Evolutionary conservation across 495 filamentous ascomycete species (phyloP).

Genomic region (Parathielavia hyrcaniae): DNA sequence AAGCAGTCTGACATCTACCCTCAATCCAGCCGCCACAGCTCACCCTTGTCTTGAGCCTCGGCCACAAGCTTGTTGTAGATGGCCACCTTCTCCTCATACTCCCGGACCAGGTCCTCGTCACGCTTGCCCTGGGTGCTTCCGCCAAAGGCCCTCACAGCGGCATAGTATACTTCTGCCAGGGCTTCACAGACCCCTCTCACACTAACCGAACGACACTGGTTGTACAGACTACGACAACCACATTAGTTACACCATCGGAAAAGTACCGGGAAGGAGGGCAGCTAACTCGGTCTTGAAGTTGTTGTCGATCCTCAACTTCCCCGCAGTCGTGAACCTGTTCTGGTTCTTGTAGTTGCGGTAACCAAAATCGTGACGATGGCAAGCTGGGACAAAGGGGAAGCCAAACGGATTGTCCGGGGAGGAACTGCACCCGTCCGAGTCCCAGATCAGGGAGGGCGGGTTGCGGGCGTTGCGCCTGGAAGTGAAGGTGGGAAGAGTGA

Average conservation of each 20-base stretch:
- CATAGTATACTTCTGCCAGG: constrained; percentile 42
- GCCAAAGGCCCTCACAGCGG: constrained; percentile 41
- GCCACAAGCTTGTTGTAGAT: constrained; percentile 29
- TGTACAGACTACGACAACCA: constrained; percentile 28
- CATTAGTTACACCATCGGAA: background rate
- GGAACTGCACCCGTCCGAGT: constrained; percentile 37
- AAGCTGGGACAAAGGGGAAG: constrained; percentile 37
- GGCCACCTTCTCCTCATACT: constrained; percentile 32
- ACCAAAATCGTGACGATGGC: constrained; percentile 46
- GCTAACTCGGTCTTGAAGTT: constrained; percentile 38
- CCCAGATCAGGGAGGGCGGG: constrained; percentile 34
- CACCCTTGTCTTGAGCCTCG: constrained; percentile 28
- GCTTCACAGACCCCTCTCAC: constrained; percentile 27
- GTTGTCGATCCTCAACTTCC: constrained; percentile 34
- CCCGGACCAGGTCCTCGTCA: constrained; percentile 27
- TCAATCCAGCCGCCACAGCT: constrained; percentile 21
- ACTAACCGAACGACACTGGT: constrained; percentile 24
- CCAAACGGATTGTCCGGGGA: constrained; percentile 42
- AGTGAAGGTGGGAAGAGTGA: constrained; percentile 27
- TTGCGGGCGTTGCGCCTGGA: constrained; percentile 23
- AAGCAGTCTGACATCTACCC: too few relatives aligned
- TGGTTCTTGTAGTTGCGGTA: constrained; percentile 43
- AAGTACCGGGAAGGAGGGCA: background rate
- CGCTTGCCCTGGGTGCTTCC: constrained; percentile 23
- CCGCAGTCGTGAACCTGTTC: constrained; percentile 32